Evolutionary conservation across 169 alveolate species (phyloP).

Genomic region (Toxoplasma gondii): DNA sequence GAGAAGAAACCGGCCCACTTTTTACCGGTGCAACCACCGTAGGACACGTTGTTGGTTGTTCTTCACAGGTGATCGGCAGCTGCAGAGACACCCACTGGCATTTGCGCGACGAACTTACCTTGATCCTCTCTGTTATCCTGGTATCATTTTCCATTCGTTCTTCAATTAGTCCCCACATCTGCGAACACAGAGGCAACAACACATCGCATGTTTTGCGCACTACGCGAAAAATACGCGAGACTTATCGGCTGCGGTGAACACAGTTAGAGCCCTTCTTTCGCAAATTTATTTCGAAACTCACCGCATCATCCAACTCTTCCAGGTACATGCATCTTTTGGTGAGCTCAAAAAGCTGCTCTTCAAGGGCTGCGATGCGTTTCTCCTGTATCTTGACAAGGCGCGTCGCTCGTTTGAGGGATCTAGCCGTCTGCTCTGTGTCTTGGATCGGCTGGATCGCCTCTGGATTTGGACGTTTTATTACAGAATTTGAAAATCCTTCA

Average conservation of each 20-base stretch:
- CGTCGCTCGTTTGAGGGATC: background rate
- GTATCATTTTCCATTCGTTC: conserved; percentile 12
- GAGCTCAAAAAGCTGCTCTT: background rate
- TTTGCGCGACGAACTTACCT: background rate
- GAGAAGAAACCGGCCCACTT: background rate
- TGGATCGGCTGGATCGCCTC: too few relatives aligned
- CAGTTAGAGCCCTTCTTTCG: background rate
- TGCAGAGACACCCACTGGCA: background rate
- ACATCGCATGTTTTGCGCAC: too few relatives aligned
- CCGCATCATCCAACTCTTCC: conserved; percentile 4
- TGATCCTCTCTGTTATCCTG: background rate
- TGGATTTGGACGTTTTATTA: too few relatives aligned
- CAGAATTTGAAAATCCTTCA: too few relatives aligned
- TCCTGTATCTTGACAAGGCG: background rate
- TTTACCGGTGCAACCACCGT: background rate
- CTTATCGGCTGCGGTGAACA: background rate
- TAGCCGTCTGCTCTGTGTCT: too few relatives aligned
- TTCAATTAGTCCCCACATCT: conserved; percentile 12
- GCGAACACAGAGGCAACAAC: background rate
- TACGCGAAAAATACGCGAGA: too few relatives aligned
- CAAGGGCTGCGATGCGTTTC: background rate
- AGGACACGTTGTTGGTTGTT: background rate
- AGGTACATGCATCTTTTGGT: conserved; percentile 24
- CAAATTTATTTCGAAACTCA: background rate
- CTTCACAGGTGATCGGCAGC: background rate